Conservation (phyloP, 108 stramenopile species). For the Poteriospumella lacustris region DNA sequence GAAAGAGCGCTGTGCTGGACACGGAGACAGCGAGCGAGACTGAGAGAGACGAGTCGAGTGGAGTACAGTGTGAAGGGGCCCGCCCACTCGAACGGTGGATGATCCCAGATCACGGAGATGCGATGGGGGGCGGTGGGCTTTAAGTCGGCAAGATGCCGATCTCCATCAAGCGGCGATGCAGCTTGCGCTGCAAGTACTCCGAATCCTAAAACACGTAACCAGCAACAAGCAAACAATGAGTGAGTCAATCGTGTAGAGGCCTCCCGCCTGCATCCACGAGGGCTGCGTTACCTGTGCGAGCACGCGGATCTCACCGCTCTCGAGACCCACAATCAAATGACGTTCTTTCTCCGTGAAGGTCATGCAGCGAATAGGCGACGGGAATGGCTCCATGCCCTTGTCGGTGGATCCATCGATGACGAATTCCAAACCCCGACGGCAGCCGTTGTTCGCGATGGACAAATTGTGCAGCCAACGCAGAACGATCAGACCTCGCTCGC, state of each 20-base stretch:
- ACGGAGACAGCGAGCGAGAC: no score
- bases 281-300: slow-evolving; percentile 15
- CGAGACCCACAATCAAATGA: slow-evolving; percentile 18
- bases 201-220: slow-evolving; percentile 12
- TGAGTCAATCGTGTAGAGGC: neutral
- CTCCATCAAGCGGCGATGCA: slow-evolving; percentile 14
- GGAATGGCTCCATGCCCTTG: neutral
- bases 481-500: slow-evolving; percentile 20
- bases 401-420: slow-evolving; percentile 15
- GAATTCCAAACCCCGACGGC: neutral
- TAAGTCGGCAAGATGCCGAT: slow-evolving; percentile 12
- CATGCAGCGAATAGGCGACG: slow-evolving; percentile 9
- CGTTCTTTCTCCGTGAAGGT: slow-evolving; percentile 12
- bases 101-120: no score
- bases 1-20: no score
- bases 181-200: slow-evolving; percentile 17
- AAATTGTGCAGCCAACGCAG: slow-evolving; percentile 2
- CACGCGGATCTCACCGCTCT: neutral
- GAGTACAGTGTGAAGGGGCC: no score
- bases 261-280: neutral
- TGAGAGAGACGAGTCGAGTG: no score
- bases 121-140: no score
- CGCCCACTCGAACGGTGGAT: no score
- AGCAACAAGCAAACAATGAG: neutral
- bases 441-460: neutral